Base-by-base conservation (phyloP, 306 rosid genomes). In the Rosa multiflora region DNA sequence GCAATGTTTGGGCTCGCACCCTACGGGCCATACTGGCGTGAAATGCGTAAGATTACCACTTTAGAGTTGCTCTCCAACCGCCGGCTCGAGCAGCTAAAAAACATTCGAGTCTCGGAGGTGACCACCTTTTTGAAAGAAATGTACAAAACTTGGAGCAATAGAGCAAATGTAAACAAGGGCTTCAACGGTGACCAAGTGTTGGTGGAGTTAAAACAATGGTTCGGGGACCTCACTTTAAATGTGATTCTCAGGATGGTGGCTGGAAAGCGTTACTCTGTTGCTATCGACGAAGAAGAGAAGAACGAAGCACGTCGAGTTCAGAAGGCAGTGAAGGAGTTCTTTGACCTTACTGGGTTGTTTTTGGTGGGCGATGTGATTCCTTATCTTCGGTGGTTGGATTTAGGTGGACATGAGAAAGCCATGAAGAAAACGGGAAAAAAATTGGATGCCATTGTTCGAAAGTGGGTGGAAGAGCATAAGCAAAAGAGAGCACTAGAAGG, bases 91-190 rank as follows among this genome's bases (percentile, higher is more conserved):
- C 12, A 6, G 39, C 63, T 84, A 5, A 68, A 80, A 15, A 20
- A 67, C n/a, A 17, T 81, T 12, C 77, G 91, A 76, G 81, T 77
- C 1, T 69, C 83, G 1, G 89, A 90, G 58, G 70, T 90, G 15
- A 49, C 46, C 39, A 77, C 20, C 21, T 64, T 79, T 0, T 4
- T 88, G 72, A 68, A 18, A 40, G 86, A 79, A n/a, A 10, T 88
- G 1, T 64, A 81, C 59, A 18, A 3, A 68, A 9, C 32, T 23
- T 80, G 87, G 83, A 70, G 56, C 6, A 48, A 0, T 48, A 13
- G 17, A 48, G 44, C 72, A 67, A 3, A 6, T 63, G 1, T 21
- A 72, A 21, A 62, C 44, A 56, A 12, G 0, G 6, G 53, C 15
- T 12, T 15, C 2, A 5, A 48, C 56, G 53, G 68, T 10, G 48